Evolutionary conservation across 495 filamentous ascomycete genomes (phyloP), one percentile per base, ranked within the genome.

Genomic region (Aspergillus leporis): DNA sequence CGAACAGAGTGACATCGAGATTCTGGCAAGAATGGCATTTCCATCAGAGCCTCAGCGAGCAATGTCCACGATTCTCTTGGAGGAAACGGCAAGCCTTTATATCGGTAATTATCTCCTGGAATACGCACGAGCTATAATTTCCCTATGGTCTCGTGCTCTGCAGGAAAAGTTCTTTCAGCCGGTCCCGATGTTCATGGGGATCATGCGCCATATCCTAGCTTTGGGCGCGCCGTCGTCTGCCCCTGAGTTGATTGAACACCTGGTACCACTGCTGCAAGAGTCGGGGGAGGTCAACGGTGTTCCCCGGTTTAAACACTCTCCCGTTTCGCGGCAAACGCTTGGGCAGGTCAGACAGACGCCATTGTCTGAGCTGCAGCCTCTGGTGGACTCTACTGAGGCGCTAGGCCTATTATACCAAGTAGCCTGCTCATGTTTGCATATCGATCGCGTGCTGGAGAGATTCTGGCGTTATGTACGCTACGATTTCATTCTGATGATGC

Each of bases 381-480:
- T 83, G 21, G 79, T 89, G 22, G 76, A 85, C 61, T 83, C 82
- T 0, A 77, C 79, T 18, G 76, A 81, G 12, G 84, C 82, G 40
- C 73, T 91, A 8, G 72, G 75, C 31, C 64, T 90, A 28, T 74
- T 91, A 4, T 78, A 86, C 52, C 68, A 78, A 21, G 76, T 89
- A 31, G 83, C 83, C n/a, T 71, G 78, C 18, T 76, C 74, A 38
- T 76, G 83, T 64, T 52, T 78, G 30, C 74, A 76, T 55, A 60
- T 72, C 16, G 63, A 74, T 13, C 66, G 68, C 19, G 74, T 74
- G 5, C 67, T 82, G 6, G 69, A 77, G 8, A 63, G 62, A 21
- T 86, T 90, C 64, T 91, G 88, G 88, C 73, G 74, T 48, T 62
- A 70, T 25, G 80, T 89, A 45, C 78, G 84, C 16, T 80, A 81